These are phyloP conservation scores for Ormosia semicastrata DNA, from an alignment of 306 rosid genomes.

Conservation along the genomic window DNA sequence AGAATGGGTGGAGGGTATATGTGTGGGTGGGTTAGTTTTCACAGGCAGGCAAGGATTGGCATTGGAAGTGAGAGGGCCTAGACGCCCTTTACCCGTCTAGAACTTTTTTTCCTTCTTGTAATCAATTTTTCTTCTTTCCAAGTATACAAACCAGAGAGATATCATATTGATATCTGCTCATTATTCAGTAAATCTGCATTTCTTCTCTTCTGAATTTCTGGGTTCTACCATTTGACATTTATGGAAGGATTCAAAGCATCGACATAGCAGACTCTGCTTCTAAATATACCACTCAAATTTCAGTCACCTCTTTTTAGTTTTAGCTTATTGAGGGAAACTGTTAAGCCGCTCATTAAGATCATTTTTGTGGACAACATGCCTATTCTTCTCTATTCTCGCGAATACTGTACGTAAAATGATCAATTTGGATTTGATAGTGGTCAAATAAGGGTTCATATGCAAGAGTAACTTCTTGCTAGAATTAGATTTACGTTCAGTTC, in stretches of 20 bases:
- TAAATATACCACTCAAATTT: not conserved
- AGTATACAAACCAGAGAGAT: too few species aligned
- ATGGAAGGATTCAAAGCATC: not conserved
- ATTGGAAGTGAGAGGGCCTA: too few species aligned
- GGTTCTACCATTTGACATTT: too few species aligned
- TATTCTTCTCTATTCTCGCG: not conserved
- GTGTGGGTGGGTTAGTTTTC: too few species aligned
- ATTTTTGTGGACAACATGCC: not conserved
- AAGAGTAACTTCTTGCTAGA: not conserved
- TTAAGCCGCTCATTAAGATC: not conserved
- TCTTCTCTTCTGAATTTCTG: too few species aligned
- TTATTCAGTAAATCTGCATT: too few species aligned
- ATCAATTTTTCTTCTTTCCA: too few species aligned
- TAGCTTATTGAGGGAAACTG: constrained; percentile 1
- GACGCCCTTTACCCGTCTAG: too few species aligned
- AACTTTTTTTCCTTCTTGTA: too few species aligned
- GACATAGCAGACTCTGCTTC: not conserved
- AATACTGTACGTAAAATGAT: not conserved
- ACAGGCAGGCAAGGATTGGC: too few species aligned
- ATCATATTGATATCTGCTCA: too few species aligned
- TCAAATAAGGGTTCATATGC: not conserved
- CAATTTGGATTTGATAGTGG: not conserved
- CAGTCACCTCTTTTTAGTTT: not conserved
- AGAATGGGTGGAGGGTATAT: too few species aligned
- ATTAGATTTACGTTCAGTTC: not conserved